Evolutionary conservation across 2,329 filamentous ascomycete species (phyloP).

Genomic region (Diaporthe sp.): DNA sequence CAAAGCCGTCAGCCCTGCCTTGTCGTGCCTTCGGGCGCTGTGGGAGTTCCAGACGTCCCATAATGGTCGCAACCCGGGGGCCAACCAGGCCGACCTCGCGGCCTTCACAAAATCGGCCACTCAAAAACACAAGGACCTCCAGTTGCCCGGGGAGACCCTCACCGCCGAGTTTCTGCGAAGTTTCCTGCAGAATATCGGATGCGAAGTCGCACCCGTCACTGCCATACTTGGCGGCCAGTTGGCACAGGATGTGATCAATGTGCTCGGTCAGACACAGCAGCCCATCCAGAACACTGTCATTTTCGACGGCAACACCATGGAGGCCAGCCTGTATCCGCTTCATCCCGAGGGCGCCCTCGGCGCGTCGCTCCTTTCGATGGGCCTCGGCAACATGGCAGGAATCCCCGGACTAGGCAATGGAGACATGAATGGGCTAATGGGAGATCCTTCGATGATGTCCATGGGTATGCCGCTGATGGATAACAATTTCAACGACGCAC

Average conservation of each 20-base stretch:
- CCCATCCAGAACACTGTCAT: slow-evolving; percentile 95
- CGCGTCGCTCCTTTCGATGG: slow-evolving; percentile 51
- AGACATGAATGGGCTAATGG: slow-evolving; percentile 35
- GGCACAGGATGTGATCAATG: slow-evolving; percentile 97
- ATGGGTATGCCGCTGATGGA: slow-evolving; percentile 34
- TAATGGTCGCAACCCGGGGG: slow-evolving; percentile 63
- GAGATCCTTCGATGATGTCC: slow-evolving; percentile 33
- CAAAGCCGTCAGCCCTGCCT: slow-evolving; percentile 81
- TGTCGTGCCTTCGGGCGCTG: slow-evolving; percentile 87
- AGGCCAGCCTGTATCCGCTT: slow-evolving; percentile 83
- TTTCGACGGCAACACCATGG: slow-evolving; percentile 86
- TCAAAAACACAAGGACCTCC: slow-evolving; percentile 80
- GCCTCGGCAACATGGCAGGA: background rate
- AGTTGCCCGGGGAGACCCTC: slow-evolving; percentile 74
- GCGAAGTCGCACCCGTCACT: slow-evolving; percentile 86
- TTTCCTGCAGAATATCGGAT: slow-evolving; percentile 88
- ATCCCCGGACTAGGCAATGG: slow-evolving; percentile 30
- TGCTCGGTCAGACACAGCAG: slow-evolving; percentile 89
- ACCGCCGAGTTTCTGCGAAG: slow-evolving; percentile 78
- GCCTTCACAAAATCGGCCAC: slow-evolving; percentile 82
- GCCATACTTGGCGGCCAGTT: slow-evolving; percentile 91
- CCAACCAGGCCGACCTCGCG: slow-evolving; percentile 73
- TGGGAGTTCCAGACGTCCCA: slow-evolving; percentile 83
- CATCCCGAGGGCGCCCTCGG: slow-evolving; percentile 74
- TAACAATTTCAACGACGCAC: slow-evolving; percentile 14